Conservation (phyloP, 495 filamentous ascomycete genomes). For the Neurospora cerealis region DNA sequence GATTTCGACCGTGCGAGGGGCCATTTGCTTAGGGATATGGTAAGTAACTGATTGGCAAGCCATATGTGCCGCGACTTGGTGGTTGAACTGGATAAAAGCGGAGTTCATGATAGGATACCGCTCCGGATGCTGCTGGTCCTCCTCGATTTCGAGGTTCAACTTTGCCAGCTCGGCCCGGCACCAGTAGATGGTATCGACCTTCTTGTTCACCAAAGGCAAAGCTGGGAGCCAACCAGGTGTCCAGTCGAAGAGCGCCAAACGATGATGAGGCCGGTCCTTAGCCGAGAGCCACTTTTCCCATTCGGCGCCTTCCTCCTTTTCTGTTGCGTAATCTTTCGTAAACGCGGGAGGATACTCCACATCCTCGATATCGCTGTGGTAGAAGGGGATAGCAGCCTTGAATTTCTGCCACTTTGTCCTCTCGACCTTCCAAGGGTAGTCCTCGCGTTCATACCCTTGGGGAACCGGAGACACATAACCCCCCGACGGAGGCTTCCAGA, state of each 20-base stretch:
- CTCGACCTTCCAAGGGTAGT: conserved; percentile 30
- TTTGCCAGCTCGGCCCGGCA: conserved; percentile 81
- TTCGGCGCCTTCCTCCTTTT: conserved; percentile 58
- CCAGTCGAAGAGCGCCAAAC: conserved; percentile 66
- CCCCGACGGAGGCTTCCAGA: conserved; percentile 44
- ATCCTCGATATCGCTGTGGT: conserved; percentile 22
- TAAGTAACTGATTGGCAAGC: conserved; percentile 88
- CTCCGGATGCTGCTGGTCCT: conserved; percentile 79
- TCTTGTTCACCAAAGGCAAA: conserved; percentile 72
- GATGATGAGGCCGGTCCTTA: conserved; percentile 78
- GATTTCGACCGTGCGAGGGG: conserved; percentile 84
- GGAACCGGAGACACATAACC: conserved; percentile 44
- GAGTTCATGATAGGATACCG: conserved; percentile 93
- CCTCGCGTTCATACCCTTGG: conserved; percentile 33
- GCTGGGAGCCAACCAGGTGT: conserved; percentile 66
- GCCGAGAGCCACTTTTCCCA: conserved; percentile 78
- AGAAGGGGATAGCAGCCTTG: conserved; percentile 31
- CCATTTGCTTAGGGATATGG: conserved; percentile 90
- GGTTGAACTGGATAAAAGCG: conserved; percentile 97
- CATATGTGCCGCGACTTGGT: conserved; percentile 97
- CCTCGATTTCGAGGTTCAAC: conserved; percentile 86
- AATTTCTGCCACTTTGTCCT: conserved; percentile 37
- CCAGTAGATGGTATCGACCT: conserved; percentile 91
- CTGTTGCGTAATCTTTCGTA: conserved; percentile 50
- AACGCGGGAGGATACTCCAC: conserved; percentile 61